A percentile compares a stretch with the other conserved stretches of the same genome.
These are phyloP conservation scores for Verticillium dahliae DNA, from an alignment of 2,329 filamentous ascomycete species.

Conservation along the genomic window DNA sequence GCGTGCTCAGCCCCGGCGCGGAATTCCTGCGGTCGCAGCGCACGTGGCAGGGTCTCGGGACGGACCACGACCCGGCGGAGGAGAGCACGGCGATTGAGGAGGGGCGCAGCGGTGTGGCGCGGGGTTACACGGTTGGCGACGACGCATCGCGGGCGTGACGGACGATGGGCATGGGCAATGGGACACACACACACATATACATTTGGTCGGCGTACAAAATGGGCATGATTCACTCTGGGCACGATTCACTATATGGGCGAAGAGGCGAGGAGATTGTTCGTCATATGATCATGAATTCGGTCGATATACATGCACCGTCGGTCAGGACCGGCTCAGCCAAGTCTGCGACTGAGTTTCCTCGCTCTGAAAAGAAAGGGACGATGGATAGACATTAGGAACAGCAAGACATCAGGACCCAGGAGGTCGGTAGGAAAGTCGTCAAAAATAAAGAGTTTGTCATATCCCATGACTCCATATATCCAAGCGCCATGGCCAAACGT, in stretches of 20 bases:
- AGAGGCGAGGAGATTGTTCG: not conserved
- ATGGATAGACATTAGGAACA: not conserved
- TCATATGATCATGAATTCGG: not conserved
- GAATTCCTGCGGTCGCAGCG: constrained; percentile 76
- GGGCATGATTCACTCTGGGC: not conserved
- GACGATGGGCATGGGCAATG: no score
- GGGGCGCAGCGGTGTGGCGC: constrained; percentile 79
- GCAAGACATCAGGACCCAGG: not conserved
- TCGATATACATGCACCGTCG: not conserved
- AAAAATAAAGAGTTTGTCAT: not conserved
- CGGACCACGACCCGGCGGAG: constrained; percentile 63
- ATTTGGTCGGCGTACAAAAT: constrained; percentile 9
- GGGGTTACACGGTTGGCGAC: constrained; percentile 76
- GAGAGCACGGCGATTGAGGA: constrained; percentile 70
- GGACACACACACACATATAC: no score
- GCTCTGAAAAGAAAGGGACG: not conserved
- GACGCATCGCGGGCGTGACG: constrained; percentile 26
- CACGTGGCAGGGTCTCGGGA: constrained; percentile 89
- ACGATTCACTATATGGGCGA: not conserved
- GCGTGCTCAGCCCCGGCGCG: constrained; percentile 83
- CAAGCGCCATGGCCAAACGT: not conserved
- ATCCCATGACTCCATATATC: not conserved
- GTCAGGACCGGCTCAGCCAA: not conserved
- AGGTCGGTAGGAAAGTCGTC: not conserved
- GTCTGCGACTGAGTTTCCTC: not conserved